Percentiles rank a stretch among this genome's conserved stretches.
Evolutionary conservation across 768 basidiomycete genomes (phyloP).

Genomic region (Psilocybe tampanensis): DNA sequence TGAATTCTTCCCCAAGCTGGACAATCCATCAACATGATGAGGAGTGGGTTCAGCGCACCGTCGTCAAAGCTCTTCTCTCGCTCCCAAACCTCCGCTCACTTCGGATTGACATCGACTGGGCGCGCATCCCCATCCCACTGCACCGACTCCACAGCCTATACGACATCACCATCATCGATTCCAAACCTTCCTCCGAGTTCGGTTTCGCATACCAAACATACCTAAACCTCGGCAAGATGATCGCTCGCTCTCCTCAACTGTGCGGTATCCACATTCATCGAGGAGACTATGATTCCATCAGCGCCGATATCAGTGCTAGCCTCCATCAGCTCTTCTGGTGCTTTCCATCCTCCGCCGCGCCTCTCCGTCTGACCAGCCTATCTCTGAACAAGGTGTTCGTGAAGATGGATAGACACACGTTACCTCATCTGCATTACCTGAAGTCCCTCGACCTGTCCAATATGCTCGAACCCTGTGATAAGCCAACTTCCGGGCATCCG

Average conservation of each 20-base stretch:
- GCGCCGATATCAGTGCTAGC: conserved; percentile 8
- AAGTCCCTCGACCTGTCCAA: conserved; percentile 9
- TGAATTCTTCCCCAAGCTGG: background rate
- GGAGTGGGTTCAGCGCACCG: background rate
- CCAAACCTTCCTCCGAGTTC: conserved; percentile 1
- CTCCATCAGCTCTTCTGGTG: conserved; percentile 17
- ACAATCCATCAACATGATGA: background rate
- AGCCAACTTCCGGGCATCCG: background rate
- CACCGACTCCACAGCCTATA: background rate
- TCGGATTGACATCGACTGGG: background rate
- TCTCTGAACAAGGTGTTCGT: conserved; percentile 3
- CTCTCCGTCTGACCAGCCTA: conserved; percentile 14
- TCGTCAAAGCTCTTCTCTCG: background rate
- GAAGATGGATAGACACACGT: conserved; percentile 5
- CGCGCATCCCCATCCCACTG: background rate
- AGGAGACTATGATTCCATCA: conserved; percentile 1
- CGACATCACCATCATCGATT: conserved; percentile 2
- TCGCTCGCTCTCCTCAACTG: conserved; percentile 10
- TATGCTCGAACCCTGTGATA: conserved; percentile 5
- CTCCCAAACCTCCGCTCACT: background rate
- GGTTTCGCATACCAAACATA: conserved; percentile 4
- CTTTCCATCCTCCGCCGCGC: background rate
- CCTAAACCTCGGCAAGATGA: conserved; percentile 8
- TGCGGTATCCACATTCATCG: conserved; percentile 7
- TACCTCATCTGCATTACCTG: conserved; percentile 10